These are phyloP conservation scores for Phytophthora fragariae DNA, from an alignment of 352 stramenopile species.

Conservation along the genomic window DNA sequence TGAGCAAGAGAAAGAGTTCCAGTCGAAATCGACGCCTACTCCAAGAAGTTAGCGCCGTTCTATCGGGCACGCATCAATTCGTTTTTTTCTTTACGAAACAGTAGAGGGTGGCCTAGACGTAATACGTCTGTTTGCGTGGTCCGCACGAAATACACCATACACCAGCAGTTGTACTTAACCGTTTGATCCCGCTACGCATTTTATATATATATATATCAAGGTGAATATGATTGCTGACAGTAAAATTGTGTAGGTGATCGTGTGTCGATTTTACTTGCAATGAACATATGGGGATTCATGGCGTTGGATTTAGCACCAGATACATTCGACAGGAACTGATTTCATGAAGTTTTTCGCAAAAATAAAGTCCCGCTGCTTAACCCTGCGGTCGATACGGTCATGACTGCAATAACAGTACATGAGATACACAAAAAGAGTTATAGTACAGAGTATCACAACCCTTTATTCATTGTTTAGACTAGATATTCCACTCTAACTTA, in stretches of 20 bases:
- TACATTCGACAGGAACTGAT: neutral
- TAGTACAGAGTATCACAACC: too few species aligned
- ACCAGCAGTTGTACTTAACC: neutral
- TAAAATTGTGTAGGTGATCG: neutral
- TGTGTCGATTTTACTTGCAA: constrained; percentile 1
- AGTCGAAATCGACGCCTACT: constrained; percentile 5
- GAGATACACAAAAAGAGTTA: too few species aligned
- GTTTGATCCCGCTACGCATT: neutral
- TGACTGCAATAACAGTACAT: too few species aligned
- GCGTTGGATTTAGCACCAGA: neutral
- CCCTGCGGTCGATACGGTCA: neutral
- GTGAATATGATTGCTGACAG: neutral
- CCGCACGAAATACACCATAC: neutral
- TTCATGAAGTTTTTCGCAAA: constrained; percentile 4
- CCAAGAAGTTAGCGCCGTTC: constrained; percentile 5
- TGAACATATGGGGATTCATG: neutral
- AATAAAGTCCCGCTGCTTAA: neutral
- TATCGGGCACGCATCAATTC: neutral
- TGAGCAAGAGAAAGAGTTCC: constrained; percentile 1
- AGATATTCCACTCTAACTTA: too few species aligned
- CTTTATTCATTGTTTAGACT: too few species aligned
- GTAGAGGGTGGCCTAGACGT: neutral
- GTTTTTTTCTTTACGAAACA: neutral
- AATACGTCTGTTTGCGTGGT: neutral
- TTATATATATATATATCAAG: neutral